Evolutionary conservation across 2,329 filamentous ascomycete species (phyloP).

Genomic region (Aureobasidium sp.): DNA sequence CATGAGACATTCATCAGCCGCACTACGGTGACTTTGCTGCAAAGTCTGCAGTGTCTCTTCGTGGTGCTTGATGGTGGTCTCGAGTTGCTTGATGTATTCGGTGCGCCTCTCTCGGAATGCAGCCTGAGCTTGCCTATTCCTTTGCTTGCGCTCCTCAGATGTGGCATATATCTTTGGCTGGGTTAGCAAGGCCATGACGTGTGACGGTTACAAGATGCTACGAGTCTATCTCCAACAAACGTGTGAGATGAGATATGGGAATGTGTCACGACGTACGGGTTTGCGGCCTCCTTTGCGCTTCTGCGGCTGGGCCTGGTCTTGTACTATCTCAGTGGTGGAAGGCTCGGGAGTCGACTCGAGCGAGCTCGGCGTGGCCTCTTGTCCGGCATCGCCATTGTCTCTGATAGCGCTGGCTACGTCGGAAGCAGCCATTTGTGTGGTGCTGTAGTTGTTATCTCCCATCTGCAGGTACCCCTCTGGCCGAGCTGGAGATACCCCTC

Average conservation of each 20-base stretch:
- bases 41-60: constrained; percentile 88
- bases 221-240: constrained; percentile 4
- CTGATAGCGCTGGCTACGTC: constrained; percentile 25
- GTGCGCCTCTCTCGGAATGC: constrained; percentile 94
- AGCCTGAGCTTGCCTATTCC: constrained; percentile 93
- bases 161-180: constrained; percentile 84
- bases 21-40: constrained; percentile 87
- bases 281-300: constrained; percentile 98
- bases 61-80: constrained; percentile 94
- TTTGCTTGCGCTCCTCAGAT: constrained; percentile 95
- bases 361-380: constrained; percentile 39
- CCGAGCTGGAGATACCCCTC: constrained; percentile 12
- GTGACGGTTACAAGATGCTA: constrained; percentile 8
- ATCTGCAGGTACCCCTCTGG: constrained; percentile 39
- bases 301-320: constrained; percentile 46
- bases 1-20: constrained; percentile 96
- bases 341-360: constrained; percentile 41
- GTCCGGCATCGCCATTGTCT: constrained; percentile 35
- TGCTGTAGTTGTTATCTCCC: constrained; percentile 33
- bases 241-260: neutral
- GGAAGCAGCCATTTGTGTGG: constrained; percentile 30
- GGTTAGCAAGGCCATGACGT: constrained; percentile 28
- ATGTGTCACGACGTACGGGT: constrained; percentile 57
- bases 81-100: constrained; percentile 98
- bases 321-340: constrained; percentile 28